Evolutionary conservation across 306 rosid genomes (phyloP).

Genomic region (Corylus americana): DNA sequence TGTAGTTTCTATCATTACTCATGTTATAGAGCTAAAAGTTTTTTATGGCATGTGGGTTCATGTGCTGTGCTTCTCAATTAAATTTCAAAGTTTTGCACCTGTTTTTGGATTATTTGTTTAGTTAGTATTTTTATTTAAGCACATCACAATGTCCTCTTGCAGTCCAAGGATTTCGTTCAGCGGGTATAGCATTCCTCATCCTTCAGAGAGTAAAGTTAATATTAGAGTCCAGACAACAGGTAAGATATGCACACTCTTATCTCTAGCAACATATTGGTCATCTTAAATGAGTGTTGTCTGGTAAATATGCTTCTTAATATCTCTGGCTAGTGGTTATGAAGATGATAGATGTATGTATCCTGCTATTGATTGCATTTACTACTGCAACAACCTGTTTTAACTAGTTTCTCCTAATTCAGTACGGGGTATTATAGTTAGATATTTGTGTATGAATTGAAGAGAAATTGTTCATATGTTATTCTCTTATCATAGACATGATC

Average conservation of each 20-base stretch:
- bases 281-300: slow-evolving; percentile 2
- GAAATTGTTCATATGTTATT: neutral
- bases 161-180: slow-evolving; percentile 68
- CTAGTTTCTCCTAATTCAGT: neutral
- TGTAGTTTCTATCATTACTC: too few relatives aligned
- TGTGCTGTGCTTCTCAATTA: neutral
- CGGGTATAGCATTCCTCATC: slow-evolving; percentile 95
- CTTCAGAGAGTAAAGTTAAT: slow-evolving; percentile 79
- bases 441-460: neutral
- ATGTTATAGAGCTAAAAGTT: neutral
- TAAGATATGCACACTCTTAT: slow-evolving; percentile 20
- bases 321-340: neutral
- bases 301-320: slow-evolving; percentile 7
- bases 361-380: neutral
- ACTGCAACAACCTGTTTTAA: too few relatives aligned
- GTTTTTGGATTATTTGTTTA: slow-evolving; percentile 1
- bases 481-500: neutral
- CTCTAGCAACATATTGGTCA: neutral
- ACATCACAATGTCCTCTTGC: slow-evolving; percentile 35
- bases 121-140: slow-evolving; percentile 7
- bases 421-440: neutral
- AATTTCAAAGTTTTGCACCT: neutral
- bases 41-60: neutral
- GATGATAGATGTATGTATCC: neutral
- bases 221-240: slow-evolving; percentile 82